Conservation (phyloP, 257 asterid genomes). For the Lantana camara region DNA sequence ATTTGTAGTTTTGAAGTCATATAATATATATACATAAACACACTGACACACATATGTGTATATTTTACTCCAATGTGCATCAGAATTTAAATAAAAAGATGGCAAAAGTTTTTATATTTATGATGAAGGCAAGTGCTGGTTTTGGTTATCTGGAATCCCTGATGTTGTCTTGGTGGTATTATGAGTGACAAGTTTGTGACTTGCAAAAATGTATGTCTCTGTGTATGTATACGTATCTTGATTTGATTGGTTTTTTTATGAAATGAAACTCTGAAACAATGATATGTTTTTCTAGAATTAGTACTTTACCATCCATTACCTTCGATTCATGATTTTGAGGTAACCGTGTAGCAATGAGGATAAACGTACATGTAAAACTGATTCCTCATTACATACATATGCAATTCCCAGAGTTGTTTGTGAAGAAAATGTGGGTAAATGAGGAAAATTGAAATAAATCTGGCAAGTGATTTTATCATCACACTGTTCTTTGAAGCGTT, state of each 20-base stretch:
- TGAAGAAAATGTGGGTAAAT: background rate
- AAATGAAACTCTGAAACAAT: too few relatives aligned
- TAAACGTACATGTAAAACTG: background rate
- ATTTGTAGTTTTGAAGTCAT: conserved; percentile 14
- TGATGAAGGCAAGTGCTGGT: too few relatives aligned
- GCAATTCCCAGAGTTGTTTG: background rate
- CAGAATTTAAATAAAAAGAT: conserved; percentile 6
- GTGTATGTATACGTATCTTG: too few relatives aligned
- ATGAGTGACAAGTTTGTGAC: too few relatives aligned
- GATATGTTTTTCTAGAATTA: background rate
- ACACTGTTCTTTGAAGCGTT: background rate
- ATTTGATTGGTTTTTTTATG: too few relatives aligned
- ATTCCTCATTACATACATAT: background rate
- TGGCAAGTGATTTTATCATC: background rate
- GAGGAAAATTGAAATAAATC: background rate
- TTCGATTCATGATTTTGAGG: too few relatives aligned
- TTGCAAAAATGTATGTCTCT: too few relatives aligned
- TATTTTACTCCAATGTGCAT: background rate
- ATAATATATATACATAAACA: background rate
- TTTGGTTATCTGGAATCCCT: too few relatives aligned
- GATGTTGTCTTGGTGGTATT: conserved; percentile 7
- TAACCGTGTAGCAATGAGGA: too few relatives aligned
- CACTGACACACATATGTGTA: too few relatives aligned
- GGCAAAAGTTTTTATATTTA: conserved; percentile 20
- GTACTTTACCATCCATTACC: too few relatives aligned